Conservation (phyloP, 176 grass and related monocot genomes). For the Musa acuminata region DNA sequence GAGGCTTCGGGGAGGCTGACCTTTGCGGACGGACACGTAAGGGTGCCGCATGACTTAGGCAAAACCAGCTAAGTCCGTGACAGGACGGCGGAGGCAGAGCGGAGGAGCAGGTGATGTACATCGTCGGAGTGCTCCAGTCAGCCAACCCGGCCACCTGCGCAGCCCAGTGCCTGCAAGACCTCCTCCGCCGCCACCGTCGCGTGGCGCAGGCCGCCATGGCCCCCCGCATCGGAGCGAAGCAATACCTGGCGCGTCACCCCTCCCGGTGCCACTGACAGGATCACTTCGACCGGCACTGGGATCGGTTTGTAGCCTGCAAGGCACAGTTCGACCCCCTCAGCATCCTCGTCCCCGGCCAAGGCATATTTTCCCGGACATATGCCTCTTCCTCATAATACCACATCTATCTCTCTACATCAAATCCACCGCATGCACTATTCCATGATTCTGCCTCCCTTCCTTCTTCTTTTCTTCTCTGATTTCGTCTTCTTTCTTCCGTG, state of each 20-base stretch:
- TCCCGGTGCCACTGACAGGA: neutral
- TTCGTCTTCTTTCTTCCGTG: neutral
- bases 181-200: neutral
- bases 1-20: no score
- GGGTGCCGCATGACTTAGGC: no score
- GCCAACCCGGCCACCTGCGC: neutral
- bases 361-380: neutral
- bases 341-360: slow-evolving; percentile 1
- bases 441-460: no score
- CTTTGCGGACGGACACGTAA: no score
- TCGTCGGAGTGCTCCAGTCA: neutral
- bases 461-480: neutral
- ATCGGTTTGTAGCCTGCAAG: neutral
- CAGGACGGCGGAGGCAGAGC: neutral
- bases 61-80: no score
- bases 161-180: neutral
- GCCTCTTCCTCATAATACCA: neutral
- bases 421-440: no score
- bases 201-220: neutral
- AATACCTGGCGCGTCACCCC: neutral
- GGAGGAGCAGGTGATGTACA: neutral
- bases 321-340: neutral
- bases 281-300: neutral
- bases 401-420: no score
- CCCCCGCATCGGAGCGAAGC: neutral